These are phyloP conservation scores for Taphrina populina DNA, from an alignment of 1,139 yeast genomes.

Conservation along the genomic window DNA sequence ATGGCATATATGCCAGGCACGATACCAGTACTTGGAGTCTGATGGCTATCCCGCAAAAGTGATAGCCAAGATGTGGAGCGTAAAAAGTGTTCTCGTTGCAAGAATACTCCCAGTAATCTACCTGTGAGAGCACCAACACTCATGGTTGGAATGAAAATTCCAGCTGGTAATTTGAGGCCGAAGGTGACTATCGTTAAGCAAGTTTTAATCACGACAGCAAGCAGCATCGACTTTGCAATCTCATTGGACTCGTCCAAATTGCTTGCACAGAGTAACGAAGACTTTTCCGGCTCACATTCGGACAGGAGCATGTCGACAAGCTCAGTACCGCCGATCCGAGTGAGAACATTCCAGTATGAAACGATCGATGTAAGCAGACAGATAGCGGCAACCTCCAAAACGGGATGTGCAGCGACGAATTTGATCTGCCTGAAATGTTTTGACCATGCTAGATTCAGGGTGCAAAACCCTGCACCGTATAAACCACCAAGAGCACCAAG, in stretches of 20 bases:
- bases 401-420: slow-evolving; percentile 50
- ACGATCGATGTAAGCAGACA: slow-evolving; percentile 54
- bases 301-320: slow-evolving; percentile 55
- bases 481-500: slow-evolving; percentile 60
- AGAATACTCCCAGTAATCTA: slow-evolving; percentile 52
- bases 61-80: slow-evolving; percentile 4
- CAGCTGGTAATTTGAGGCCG: slow-evolving; percentile 64
- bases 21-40: too few relatives aligned
- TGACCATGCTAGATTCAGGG: slow-evolving; percentile 53
- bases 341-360: slow-evolving; percentile 56
- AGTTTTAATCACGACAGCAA: slow-evolving; percentile 54
- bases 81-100: slow-evolving; percentile 46
- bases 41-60: too few relatives aligned
- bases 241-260: slow-evolving; percentile 45
- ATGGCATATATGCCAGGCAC: slow-evolving; percentile 59
- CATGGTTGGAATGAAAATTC: slow-evolving; percentile 70
- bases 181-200: slow-evolving; percentile 56
- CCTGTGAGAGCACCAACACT: slow-evolving; percentile 68
- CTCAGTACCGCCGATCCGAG: slow-evolving; percentile 58
- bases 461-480: slow-evolving; percentile 58
- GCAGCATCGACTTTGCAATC: slow-evolving; percentile 42
- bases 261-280: slow-evolving; percentile 18
- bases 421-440: slow-evolving; percentile 52
- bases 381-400: slow-evolving; percentile 53
- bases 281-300: slow-evolving; percentile 58